phyloP scores from a whole-genome alignment of 768 basidiomycete genomes.

The Boletus rubroflammeus region DNA sequence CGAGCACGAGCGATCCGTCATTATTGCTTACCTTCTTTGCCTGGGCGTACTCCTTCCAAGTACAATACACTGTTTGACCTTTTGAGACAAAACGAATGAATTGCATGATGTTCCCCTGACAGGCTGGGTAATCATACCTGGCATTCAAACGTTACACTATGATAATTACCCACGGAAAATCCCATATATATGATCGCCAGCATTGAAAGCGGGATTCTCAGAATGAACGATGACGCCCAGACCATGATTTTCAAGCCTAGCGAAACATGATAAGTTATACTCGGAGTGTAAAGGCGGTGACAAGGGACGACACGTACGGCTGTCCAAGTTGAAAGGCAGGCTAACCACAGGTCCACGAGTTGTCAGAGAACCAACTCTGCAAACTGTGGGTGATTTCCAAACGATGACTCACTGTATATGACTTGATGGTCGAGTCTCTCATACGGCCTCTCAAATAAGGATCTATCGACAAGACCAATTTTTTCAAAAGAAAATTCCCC shows the following conservation, averaged over 20 bases:
- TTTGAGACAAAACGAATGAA: not conserved
- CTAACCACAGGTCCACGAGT: not conserved
- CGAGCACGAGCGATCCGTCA: too few species aligned
- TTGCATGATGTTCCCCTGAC: slow-evolving; percentile 1
- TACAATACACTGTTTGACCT: slow-evolving; percentile 28
- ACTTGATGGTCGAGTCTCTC: slow-evolving; percentile 22
- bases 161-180: slow-evolving; percentile 34
- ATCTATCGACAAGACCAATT: slow-evolving; percentile 44
- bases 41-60: slow-evolving; percentile 17
- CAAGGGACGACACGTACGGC: slow-evolving; percentile 2
- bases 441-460: slow-evolving; percentile 46
- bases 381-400: not conserved
- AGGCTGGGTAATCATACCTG: slow-evolving; percentile 7
- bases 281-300: not conserved
- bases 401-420: slow-evolving; percentile 8
- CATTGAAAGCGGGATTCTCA: slow-evolving; percentile 4
- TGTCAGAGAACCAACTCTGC: not conserved
- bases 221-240: slow-evolving; percentile 31
- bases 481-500: slow-evolving; percentile 50
- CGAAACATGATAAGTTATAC: not conserved
- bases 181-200: slow-evolving; percentile 9
- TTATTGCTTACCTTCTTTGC: slow-evolving; percentile 23
- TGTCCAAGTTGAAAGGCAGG: slow-evolving; percentile 14
- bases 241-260: slow-evolving; percentile 34
- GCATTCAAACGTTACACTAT: slow-evolving; percentile 35